Conservation (phyloP, 768 basidiomycete species). For the Cytidiella melzeri region DNA sequence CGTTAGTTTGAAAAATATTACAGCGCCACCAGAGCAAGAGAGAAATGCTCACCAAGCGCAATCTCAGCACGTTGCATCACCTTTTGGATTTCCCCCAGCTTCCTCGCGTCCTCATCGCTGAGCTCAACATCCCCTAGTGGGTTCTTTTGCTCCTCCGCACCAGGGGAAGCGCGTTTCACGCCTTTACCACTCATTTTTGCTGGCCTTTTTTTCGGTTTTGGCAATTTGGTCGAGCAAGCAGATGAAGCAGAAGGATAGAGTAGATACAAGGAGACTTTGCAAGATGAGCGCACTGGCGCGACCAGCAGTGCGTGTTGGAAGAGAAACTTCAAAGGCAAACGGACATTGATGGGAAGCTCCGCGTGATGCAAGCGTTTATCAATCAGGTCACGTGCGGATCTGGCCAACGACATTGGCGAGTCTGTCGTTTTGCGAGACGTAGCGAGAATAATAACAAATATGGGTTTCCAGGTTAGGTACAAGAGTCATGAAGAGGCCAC, state of each 20-base stretch:
- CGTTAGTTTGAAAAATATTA: background rate
- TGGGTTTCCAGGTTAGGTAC: no score
- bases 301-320: background rate
- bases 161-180: constrained; percentile 73
- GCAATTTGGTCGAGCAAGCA: no score
- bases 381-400: no score
- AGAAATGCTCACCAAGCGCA: constrained; percentile 51
- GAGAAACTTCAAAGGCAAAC: background rate
- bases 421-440: no score
- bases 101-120: constrained; percentile 64
- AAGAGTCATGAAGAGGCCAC: no score
- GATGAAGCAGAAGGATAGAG: background rate
- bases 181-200: constrained; percentile 22
- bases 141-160: constrained; percentile 65
- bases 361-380: background rate
- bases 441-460: no score
- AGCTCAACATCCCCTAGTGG: constrained; percentile 63
- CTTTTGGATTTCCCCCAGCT: constrained; percentile 59
- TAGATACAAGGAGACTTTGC: background rate
- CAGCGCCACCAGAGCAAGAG: background rate
- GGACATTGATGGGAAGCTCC: background rate
- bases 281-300: background rate
- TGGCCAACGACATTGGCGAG: no score
- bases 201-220: background rate
- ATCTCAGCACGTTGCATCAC: constrained; percentile 68